These are phyloP conservation scores for Mycena galericulata DNA, from an alignment of 768 basidiomycete genomes.

Conservation along the genomic window DNA sequence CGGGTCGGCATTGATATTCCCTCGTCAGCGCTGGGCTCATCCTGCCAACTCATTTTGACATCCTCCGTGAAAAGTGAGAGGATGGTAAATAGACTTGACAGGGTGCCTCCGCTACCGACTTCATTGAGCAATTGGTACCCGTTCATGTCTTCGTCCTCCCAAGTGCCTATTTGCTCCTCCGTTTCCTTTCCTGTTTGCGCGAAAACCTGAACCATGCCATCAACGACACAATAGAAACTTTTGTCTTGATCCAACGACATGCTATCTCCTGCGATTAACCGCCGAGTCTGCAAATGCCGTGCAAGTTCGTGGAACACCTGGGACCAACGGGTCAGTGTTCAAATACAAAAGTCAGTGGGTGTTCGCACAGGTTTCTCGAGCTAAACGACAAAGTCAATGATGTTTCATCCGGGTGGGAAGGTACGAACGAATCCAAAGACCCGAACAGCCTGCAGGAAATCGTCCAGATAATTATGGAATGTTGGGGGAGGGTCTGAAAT, in stretches of 20 bases:
- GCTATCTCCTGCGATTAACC: conserved; percentile 96
- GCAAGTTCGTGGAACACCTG: conserved; percentile 98
- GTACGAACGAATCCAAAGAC: conserved; percentile 91
- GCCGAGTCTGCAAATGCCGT: conserved; percentile 92
- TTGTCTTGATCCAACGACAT: conserved; percentile 92
- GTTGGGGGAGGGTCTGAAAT: conserved; percentile 71
- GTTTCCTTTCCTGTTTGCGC: conserved; percentile 72
- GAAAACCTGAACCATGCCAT: conserved; percentile 96
- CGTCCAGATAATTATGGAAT: conserved; percentile 97
- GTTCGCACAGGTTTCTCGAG: conserved; percentile 89
- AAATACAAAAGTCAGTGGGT: background rate
- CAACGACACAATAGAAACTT: conserved; percentile 97
- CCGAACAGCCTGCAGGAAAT: conserved; percentile 95
- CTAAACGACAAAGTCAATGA: conserved; percentile 40
- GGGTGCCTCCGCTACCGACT: conserved; percentile 94
- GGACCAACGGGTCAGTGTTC: background rate
- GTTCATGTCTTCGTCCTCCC: conserved; percentile 91
- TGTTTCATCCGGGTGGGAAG: background rate
- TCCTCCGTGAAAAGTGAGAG: conserved; percentile 96
- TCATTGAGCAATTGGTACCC: conserved; percentile 97
- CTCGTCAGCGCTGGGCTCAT: conserved; percentile 53
- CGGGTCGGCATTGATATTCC: conserved; percentile 38
- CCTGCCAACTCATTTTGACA: conserved; percentile 92
- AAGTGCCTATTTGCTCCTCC: conserved; percentile 63
- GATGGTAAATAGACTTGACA: conserved; percentile 97